Evolutionary conservation across 2,329 filamentous ascomycete species (phyloP).

Genomic region (Colletotrichum agaves): DNA sequence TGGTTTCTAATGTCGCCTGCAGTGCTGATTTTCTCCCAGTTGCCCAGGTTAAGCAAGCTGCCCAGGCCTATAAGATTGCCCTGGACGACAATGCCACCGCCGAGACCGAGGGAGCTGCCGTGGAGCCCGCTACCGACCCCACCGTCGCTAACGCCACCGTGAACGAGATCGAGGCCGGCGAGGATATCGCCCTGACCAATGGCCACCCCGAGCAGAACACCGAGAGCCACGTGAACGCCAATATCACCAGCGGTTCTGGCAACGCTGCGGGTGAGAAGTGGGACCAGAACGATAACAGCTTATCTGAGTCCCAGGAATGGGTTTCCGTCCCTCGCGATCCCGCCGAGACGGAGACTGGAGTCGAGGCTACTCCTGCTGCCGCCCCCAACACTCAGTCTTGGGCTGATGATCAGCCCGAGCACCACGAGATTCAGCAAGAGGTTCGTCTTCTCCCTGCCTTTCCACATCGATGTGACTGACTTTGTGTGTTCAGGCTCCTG

Average conservation of each 20-base stretch:
- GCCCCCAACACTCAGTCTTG: slow-evolving; percentile 73
- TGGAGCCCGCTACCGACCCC: slow-evolving; percentile 65
- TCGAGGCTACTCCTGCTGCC: slow-evolving; percentile 69
- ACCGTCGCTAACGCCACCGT: slow-evolving; percentile 74
- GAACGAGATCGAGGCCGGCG: slow-evolving; percentile 71
- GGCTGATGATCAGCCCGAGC: slow-evolving; percentile 84
- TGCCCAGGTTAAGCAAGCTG: slow-evolving; percentile 56
- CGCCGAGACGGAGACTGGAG: slow-evolving; percentile 76
- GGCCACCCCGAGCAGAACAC: slow-evolving; percentile 54
- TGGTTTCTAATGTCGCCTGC: background rate
- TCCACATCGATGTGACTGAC: slow-evolving; percentile 5
- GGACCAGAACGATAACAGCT: slow-evolving; percentile 63
- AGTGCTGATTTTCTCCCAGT: slow-evolving; percentile 52
- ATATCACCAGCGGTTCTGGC: slow-evolving; percentile 62
- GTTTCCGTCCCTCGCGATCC: slow-evolving; percentile 72
- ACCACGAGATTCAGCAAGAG: slow-evolving; percentile 64
- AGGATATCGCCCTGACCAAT: slow-evolving; percentile 54
- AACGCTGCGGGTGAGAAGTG: slow-evolving; percentile 74
- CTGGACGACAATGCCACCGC: slow-evolving; percentile 42
- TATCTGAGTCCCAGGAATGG: slow-evolving; percentile 72
- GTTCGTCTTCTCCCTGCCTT: slow-evolving; percentile 46
- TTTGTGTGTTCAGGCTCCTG: slow-evolving; percentile 38
- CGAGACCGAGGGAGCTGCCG: slow-evolving; percentile 41
- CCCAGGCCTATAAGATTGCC: slow-evolving; percentile 64
- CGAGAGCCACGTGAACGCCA: slow-evolving; percentile 60